Base-by-base conservation (phyloP, 306 rosid genomes). In the Begonia masoniana region DNA sequence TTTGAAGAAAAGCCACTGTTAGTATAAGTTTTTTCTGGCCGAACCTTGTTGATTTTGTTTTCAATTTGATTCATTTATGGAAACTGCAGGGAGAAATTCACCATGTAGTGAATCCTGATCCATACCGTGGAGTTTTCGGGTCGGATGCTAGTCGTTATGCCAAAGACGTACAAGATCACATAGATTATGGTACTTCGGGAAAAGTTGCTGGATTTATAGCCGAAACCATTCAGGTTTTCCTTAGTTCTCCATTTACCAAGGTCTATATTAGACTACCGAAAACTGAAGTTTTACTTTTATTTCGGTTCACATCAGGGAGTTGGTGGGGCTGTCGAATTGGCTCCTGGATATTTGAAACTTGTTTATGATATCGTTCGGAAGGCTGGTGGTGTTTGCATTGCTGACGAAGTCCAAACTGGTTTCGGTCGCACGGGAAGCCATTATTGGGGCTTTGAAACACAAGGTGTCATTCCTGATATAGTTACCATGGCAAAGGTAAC, bases 351-450 rank as follows among this genome's bases (percentile, higher is more conserved):
- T 71, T 73, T 89, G 68, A 89, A 89, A 71, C 70, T 64, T 41
- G 94, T 76, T 48, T 89, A 89, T 59, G 95, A 82, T 67, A 82
- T 89, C 19, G 69, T 85, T 46, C 89, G 42, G 71, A 82, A 80
- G 71, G 94, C 94, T 10, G 95, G 97, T 54, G 97, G 97, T 64
- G 80, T 89, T 75, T 80, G 95, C 76, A 89, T 89, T 54, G 97
- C 97, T 2, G 97, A 84, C 76, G 97, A 88, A 70, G 97, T 88
- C n/a, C 97, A 88, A 69, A 88, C 95, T 36, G 97, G 93, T 19
- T 88, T 88, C 70, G 95, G 97, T 16, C 97, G 89, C 47, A 88
- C 84, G 4, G 97, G 93, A 68, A 82, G 88, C 76, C 86, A 88
- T 58, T 88, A 82, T 39, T 88, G 97, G 97, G 97, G 95, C 55